Evolutionary conservation across 1,284 basidiomycete species (phyloP).

Genomic region (Marasmius sp.): DNA sequence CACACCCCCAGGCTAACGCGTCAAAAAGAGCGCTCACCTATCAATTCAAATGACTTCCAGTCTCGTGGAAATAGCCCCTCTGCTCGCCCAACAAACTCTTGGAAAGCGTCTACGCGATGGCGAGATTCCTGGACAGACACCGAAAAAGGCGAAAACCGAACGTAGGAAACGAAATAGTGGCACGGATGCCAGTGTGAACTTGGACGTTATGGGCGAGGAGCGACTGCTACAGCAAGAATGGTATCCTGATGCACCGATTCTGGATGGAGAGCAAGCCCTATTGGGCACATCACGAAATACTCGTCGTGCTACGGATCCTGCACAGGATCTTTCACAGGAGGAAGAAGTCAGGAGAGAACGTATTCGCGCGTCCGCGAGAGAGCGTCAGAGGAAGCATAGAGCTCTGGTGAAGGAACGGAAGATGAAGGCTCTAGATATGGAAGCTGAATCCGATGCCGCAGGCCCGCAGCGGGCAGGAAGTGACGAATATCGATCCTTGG

Average conservation of each 20-base stretch:
- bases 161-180: slow-evolving; percentile 77
- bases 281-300: slow-evolving; percentile 11
- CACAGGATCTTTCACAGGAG: slow-evolving; percentile 50
- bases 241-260: not conserved
- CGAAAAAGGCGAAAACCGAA: slow-evolving; percentile 79
- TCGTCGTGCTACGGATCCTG: slow-evolving; percentile 10
- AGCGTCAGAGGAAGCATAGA: slow-evolving; percentile 78
- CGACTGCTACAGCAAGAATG: not conserved
- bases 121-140: slow-evolving; percentile 61
- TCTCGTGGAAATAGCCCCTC: not conserved
- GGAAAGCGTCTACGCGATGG: not conserved
- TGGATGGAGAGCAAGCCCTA: slow-evolving; percentile 16
- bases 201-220: slow-evolving; percentile 34
- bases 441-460: slow-evolving; percentile 68
- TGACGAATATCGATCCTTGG: not conserved
- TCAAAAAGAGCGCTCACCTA: not conserved
- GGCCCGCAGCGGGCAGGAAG: slow-evolving; percentile 44
- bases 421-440: slow-evolving; percentile 72
- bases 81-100: not conserved
- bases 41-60: not conserved
- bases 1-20: not conserved
- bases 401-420: slow-evolving; percentile 73
- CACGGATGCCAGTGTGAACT: slow-evolving; percentile 38
- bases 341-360: slow-evolving; percentile 65
- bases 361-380: slow-evolving; percentile 69